These are phyloP conservation scores for Meyerozyma smithsonii DNA, from an alignment of 1,139 yeast genomes.

Conservation along the genomic window DNA sequence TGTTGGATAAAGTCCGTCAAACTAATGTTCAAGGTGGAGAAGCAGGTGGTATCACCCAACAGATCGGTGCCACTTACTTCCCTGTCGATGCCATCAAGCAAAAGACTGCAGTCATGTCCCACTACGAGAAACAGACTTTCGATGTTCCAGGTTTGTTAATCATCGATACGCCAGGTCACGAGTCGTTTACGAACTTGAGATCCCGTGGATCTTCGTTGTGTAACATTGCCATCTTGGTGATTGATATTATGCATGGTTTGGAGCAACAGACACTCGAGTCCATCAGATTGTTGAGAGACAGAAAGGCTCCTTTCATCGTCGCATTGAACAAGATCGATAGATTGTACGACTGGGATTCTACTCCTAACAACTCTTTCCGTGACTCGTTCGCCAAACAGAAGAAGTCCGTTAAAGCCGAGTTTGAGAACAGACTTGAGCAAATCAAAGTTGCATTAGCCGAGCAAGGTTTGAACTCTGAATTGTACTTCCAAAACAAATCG, in stretches of 20 bases:
- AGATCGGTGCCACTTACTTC: constrained; percentile 99
- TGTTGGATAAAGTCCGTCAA: constrained; percentile 94
- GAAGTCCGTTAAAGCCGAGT: constrained; percentile 85
- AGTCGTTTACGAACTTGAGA: constrained; percentile 94
- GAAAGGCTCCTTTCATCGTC: constrained; percentile 96
- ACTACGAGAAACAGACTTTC: constrained; percentile 76
- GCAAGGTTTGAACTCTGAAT: constrained; percentile 97
- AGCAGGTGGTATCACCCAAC: constrained; percentile 99
- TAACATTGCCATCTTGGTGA: constrained; percentile 97
- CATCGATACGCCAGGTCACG: constrained; percentile 99
- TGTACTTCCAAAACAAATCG: constrained; percentile 92
- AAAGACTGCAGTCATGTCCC: constrained; percentile 88
- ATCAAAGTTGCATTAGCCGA: constrained; percentile 92
- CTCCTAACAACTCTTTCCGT: constrained; percentile 92
- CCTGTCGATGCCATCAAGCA: constrained; percentile 90
- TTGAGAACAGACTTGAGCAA: constrained; percentile 78
- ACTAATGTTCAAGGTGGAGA: constrained; percentile 99
- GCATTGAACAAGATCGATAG: constrained; percentile 97
- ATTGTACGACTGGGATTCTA: constrained; percentile 87
- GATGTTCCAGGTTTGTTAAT: constrained; percentile 96
- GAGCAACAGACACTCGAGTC: constrained; percentile 98
- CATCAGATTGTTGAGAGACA: constrained; percentile 82
- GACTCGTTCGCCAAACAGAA: constrained; percentile 83
- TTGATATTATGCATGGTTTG: constrained; percentile 98
- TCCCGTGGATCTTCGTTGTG: constrained; percentile 98